A percentile compares a stretch with the other conserved stretches of the same genome.
Evolutionary conservation across 139 green algal species (phyloP).

Genomic region (Closterium sp.): DNA sequence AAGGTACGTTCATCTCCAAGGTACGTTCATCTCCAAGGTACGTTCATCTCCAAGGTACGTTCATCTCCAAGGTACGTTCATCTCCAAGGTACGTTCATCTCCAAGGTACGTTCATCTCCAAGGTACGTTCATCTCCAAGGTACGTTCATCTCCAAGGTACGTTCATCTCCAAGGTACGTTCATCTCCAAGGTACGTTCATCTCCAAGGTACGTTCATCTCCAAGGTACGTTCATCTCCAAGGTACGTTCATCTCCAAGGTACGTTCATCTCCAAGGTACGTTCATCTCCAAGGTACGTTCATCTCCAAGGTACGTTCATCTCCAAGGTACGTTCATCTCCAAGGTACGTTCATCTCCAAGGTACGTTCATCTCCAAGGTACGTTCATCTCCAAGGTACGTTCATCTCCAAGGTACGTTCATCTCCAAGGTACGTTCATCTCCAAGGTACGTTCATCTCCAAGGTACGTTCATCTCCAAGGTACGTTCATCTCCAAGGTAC

Average conservation of each 20-base stretch:
- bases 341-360: neutral
- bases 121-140: neutral
- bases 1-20: neutral
- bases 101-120: neutral
- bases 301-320: conserved; percentile 86
- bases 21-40: neutral
- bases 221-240: neutral
- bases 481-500: neutral
- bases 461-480: neutral
- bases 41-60: conserved; percentile 78
- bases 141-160: neutral
- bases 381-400: neutral
- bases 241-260: neutral
- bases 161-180: conserved; percentile 87
- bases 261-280: neutral
- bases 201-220: neutral
- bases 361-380: neutral
- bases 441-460: neutral
- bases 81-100: neutral
- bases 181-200: conserved; percentile 86
- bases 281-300: conserved; percentile 88
- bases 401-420: conserved; percentile 90
- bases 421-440: conserved; percentile 84
- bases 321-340: neutral
- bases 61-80: conserved; percentile 90